Evolutionary conservation across 179 eudicot species (phyloP).

Genomic region (Beta lomatogona): DNA sequence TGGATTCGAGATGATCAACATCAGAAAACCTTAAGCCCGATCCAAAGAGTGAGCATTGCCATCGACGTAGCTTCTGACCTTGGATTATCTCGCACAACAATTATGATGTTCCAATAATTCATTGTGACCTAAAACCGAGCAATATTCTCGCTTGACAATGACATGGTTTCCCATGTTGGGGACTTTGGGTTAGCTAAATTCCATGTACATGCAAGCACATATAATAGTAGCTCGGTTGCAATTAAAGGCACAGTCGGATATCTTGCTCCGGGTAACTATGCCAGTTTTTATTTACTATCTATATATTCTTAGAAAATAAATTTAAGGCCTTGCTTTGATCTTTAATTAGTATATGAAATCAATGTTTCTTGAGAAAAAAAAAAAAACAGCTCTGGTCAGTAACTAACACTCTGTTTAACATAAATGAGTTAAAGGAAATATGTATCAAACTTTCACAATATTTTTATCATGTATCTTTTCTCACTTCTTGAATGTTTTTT

Average conservation of each 20-base stretch:
- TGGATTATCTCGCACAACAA: conserved; percentile 15
- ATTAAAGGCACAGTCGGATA: conserved; percentile 25
- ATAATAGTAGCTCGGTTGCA: conserved; percentile 12
- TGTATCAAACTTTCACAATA: too few relatives aligned
- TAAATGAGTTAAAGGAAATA: too few relatives aligned
- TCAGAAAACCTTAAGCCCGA: not conserved
- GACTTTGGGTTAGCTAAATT: conserved; percentile 21
- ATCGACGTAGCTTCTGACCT: conserved; percentile 12
- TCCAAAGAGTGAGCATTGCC: conserved; percentile 13
- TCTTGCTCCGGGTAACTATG: conserved; percentile 27
- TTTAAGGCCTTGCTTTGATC: too few relatives aligned
- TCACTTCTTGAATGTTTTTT: too few relatives aligned
- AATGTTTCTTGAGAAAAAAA: too few relatives aligned
- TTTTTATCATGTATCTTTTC: not conserved
- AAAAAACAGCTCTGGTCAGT: too few relatives aligned
- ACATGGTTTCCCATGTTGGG: conserved; percentile 29
- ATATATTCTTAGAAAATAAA: not conserved
- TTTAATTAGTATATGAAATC: too few relatives aligned
- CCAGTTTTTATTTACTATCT: not conserved
- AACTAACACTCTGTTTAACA: too few relatives aligned
- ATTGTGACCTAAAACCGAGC: conserved; percentile 19
- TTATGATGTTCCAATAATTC: conserved; percentile 4
- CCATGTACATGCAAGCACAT: not conserved
- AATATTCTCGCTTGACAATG: conserved; percentile 19
- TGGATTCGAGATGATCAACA: not conserved